Evolutionary conservation across 177 flowering plant species (phyloP), one percentile per base, ranked within the genome.

Genomic region (Tripterygium wilfordii): DNA sequence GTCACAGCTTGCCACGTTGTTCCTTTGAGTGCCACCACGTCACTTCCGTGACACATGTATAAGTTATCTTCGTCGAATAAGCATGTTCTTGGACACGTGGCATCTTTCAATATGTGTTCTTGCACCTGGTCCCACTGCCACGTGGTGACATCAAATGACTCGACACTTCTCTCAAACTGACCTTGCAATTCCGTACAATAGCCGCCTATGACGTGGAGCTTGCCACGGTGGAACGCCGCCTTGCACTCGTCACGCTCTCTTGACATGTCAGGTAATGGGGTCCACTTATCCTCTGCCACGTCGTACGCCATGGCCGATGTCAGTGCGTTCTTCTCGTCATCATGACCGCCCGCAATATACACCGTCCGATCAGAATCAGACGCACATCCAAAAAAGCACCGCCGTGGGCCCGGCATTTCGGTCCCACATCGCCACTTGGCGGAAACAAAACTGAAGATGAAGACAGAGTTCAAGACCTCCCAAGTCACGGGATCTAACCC

Each of bases 291-390:
- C 1, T 21, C 35, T 0, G 53, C 66, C 73, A 82, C 78, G 55
- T 82, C 76, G 46, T 85, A 88, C 10, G 63, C 60, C 59, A 82
- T 2, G 0, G 76, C 80, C 0, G 90, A 82, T 9, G 29, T 66
- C 70, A 88, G 39, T 3, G 94, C 94, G 9, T 71, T 76, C 66
- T 87, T 88, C 25, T 65, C 74, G 0, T 30, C 68, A 19, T 88
- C 94, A 39, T 88, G 96, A 0, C 94, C 96, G 0, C 94, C 94
- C 0, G 83, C 94, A 1, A 87, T 82, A 31, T 35, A 73, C 50
- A 80, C 84, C 67, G 12, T 64, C 58, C 74, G 62, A 16, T 54
- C 58, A 0, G 27, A 39, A 35, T 72, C 87, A 2, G 85, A 71
- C 31, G 72, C 78, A 25, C 85, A 78, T 0, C 70, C 88, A 39